A percentile compares a stretch with the other conserved stretches of the same genome.
phyloP scores from a whole-genome alignment of 1,139 yeast genomes.

The Candida sp. region DNA sequence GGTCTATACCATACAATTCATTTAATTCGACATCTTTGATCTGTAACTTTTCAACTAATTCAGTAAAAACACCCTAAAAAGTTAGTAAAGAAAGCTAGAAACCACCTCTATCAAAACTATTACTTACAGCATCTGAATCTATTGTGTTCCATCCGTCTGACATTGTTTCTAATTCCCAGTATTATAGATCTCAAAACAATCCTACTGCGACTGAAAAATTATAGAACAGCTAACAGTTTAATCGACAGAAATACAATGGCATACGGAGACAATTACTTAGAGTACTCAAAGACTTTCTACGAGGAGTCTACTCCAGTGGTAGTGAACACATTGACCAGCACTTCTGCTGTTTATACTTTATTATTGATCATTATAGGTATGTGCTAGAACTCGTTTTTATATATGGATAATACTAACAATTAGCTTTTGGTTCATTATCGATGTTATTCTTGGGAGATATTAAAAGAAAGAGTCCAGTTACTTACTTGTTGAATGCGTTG shows the following conservation, averaged over 20 bases:
- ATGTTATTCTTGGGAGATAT: conserved; percentile 34
- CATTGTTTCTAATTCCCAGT: background rate
- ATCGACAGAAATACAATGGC: conserved; percentile 11
- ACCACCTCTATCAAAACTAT: background rate
- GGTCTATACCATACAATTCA: conserved; percentile 56
- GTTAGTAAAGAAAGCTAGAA: conserved; percentile 8
- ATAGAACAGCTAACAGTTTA: background rate
- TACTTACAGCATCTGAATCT: conserved; percentile 63
- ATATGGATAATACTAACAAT: background rate
- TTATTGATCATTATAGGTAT: conserved; percentile 16
- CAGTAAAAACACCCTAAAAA: conserved; percentile 64
- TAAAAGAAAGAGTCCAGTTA: conserved; percentile 24
- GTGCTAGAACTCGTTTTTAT: background rate
- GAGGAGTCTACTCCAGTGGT: conserved; percentile 23
- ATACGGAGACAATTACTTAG: conserved; percentile 30
- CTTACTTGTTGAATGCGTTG: conserved; percentile 26
- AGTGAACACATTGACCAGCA: conserved; percentile 11
- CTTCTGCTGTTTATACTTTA: conserved; percentile 15
- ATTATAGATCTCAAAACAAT: background rate
- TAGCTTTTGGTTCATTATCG: conserved; percentile 35
- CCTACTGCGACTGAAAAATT: background rate
- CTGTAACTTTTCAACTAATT: conserved; percentile 57
- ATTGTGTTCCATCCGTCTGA: conserved; percentile 63
- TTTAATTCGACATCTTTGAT: conserved; percentile 56
- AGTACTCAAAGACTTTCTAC: conserved; percentile 20